Base-by-base conservation (phyloP, 2,329 filamentous ascomycete genomes). In the Podosphaera aphanis region DNA sequence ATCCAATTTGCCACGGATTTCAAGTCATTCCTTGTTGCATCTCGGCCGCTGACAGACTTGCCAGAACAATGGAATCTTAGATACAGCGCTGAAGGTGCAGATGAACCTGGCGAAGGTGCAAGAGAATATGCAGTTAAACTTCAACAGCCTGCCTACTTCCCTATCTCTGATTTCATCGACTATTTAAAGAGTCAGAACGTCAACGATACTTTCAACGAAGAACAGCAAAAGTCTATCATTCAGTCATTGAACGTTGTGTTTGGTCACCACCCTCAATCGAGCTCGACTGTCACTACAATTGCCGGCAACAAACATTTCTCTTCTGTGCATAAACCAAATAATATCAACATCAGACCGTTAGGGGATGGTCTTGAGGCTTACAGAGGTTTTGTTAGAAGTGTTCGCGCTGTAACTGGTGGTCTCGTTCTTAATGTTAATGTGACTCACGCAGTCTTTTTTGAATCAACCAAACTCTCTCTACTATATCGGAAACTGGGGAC, bases 371-470 rank as follows among this genome's bases (percentile, higher is more conserved):
- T 79, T 0, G 62, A 70, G 42, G 73, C 73, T 0, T 57, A 75
- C 3, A 65, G 74, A 37, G 76, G 76, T 0, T 79, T 71, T 58
- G 78, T 71, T 53, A 63, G 72, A 10, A 77, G 72, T 53, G 69
- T 74, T 25, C 70, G 76, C 4, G 66, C 71, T 1, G 68, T 71
- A 2, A 70, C 71, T 13, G 66, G 65, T 35, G 65, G 73, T 2
- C 60, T 79, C 3, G 55, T 79, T 0, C 57, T 79, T 11, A 79
- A 80, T 47, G 61, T 79, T 2, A 76, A 79, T 48, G 72, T 78
- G 21, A 71, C 71, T 7, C 69, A 69, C 39, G 64, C 66, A 2
- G 71, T 73, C 0, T 77, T 74, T 53, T 74, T 73, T 57, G 63
- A 70, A 50, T 52, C 63, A 1, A 63, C 63, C 0, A 57, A 60